Evolutionary conservation across 495 filamentous ascomycete genomes (phyloP).

Genomic region (Neurospora hispaniola): DNA sequence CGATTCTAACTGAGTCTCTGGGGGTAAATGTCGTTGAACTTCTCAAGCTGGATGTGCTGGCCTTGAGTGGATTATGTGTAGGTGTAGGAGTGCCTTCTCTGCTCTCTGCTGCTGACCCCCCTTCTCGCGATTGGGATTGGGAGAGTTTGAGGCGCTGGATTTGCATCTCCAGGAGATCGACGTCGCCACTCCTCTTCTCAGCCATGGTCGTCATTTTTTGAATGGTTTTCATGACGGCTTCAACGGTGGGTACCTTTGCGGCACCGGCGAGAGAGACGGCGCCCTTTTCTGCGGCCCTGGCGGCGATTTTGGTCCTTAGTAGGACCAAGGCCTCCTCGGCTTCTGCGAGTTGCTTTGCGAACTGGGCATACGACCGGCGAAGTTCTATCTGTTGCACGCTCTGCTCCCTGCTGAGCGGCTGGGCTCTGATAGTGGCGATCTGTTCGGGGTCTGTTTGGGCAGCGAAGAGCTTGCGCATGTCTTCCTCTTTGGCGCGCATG

Average conservation of each 20-base stretch:
- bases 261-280: constrained; percentile 20
- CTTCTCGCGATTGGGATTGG: neutral
- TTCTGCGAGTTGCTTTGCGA: constrained; percentile 64
- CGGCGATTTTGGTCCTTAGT: constrained; percentile 68
- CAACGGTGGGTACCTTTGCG: constrained; percentile 61
- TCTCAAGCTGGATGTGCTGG: neutral
- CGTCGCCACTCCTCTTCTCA: constrained; percentile 72
- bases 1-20: neutral
- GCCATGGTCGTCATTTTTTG: constrained; percentile 85
- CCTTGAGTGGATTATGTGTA: neutral
- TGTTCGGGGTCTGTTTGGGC: constrained; percentile 52
- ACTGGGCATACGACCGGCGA: constrained; percentile 52
- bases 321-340: constrained; percentile 73
- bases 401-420: constrained; percentile 76
- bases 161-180: constrained; percentile 79
- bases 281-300: constrained; percentile 8
- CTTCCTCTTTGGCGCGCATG: constrained; percentile 57
- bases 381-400: constrained; percentile 72
- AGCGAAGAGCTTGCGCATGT: constrained; percentile 60
- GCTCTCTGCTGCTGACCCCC: neutral
- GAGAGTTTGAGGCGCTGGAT: constrained; percentile 49
- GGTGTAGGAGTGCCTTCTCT: neutral
- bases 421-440: constrained; percentile 44
- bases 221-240: constrained; percentile 85
- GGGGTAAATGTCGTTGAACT: neutral